Evolutionary conservation across 2,329 filamentous ascomycete species (phyloP), one percentile per base, ranked within the genome.

Genomic region (Aspergillus pseudotamarii): DNA sequence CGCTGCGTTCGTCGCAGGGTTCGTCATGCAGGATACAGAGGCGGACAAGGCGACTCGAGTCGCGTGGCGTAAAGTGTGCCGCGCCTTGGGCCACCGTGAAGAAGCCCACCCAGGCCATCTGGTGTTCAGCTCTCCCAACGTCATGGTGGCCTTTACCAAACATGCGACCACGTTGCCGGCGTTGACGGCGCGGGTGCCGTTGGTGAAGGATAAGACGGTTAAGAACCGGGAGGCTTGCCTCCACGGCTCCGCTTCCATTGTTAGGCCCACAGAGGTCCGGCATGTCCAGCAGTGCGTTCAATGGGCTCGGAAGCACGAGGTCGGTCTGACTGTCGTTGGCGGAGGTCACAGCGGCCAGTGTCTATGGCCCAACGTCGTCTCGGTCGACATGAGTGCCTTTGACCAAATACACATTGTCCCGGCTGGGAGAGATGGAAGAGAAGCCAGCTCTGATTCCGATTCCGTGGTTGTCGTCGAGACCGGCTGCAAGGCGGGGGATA

Each of bases 291-390:
- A 79, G 4, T 89, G 86, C 65, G 81, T 89, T 58, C 70, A 46
- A 69, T 89, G 86, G 87, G 86, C 86, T 67, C 41, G 85, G 11
- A 72, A 83, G 65, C 76, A 86, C 59, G 60, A 61, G 0, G 30
- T 79, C 1, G 69, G 81, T 46, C 72, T 88, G 58, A 85, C 83
- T 0, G 73, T 89, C 30, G 16, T 89, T 21, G 82, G 86, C 8
- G 87, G 88, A 0, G 79, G 88, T 16, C 87, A 90, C 68, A 86
- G 87, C 66, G 84, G 82, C 8, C 85, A 90, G 57, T 89, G 86
- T 71, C 66, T 86, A 50, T 76, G 75, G 80, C 72, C 83, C 2
- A 80, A 83, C 58, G 79, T 86, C 19, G 82, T 89, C 46, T 70
- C 86, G 0, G 68, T 90, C 28, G 85, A 89, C 64, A 89, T 90